Conservation (phyloP, 805 yeast genomes). For the Cyberlindnera samutprakarnensis region DNA sequence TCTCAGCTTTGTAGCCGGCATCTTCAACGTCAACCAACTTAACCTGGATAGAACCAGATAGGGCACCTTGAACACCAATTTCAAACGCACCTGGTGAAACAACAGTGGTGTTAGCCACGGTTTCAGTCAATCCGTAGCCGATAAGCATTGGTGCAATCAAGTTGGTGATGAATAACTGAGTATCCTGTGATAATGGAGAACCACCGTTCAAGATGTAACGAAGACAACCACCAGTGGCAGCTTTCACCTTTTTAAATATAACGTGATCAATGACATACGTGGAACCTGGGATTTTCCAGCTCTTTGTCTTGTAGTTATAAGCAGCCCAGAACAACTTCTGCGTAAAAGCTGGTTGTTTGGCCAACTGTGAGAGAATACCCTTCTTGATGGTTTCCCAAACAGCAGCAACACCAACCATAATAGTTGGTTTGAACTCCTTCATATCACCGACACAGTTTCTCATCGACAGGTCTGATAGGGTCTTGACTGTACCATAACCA, state of each 20-base stretch:
- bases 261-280: conserved; percentile 53
- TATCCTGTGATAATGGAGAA: conserved; percentile 74
- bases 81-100: conserved; percentile 59
- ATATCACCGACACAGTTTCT: conserved; percentile 86
- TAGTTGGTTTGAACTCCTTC: conserved; percentile 77
- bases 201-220: conserved; percentile 82
- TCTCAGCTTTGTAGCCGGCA: conserved; percentile 83
- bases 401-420: conserved; percentile 98
- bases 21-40: conserved; percentile 89
- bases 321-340: conserved; percentile 91
- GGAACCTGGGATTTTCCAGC: conserved; percentile 70
- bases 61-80: conserved; percentile 72
- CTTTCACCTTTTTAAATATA: conserved; percentile 80
- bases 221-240: conserved; percentile 91
- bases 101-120: conserved; percentile 82
- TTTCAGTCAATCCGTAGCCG: conserved; percentile 96
- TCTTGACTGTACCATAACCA: conserved; percentile 91
- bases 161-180: conserved; percentile 73
- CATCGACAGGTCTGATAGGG: conserved; percentile 75
- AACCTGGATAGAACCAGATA: conserved; percentile 76
- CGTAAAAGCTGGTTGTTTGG: conserved; percentile 50
- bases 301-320: conserved; percentile 59
- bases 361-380: conserved; percentile 77
- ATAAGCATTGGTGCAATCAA: conserved; percentile 80
- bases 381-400: conserved; percentile 96